Evolutionary conservation across 148 eudicot genomes (phyloP).

Genomic region (Camellia sinensis): DNA sequence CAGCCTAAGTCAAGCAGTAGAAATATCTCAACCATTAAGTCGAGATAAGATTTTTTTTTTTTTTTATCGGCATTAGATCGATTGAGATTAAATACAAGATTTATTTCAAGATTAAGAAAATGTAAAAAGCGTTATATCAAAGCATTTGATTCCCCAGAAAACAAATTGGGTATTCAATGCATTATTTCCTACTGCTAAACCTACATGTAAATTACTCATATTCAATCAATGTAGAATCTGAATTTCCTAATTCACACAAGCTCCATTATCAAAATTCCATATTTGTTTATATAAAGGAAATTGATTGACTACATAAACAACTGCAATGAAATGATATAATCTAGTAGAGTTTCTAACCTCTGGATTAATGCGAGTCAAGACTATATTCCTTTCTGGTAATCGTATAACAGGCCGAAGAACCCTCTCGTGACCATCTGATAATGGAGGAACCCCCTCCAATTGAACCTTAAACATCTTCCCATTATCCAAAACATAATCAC

Average conservation of each 20-base stretch:
- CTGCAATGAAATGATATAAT: not conserved
- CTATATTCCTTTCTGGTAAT: constrained; percentile 66
- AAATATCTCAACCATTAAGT: not conserved
- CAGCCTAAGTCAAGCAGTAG: not conserved
- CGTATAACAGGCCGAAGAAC: constrained; percentile 76
- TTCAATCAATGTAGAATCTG: not conserved
- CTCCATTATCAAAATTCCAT: not conserved
- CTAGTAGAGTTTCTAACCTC: constrained; percentile 53
- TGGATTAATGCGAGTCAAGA: constrained; percentile 92
- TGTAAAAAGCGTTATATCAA: not conserved
- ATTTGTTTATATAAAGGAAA: constrained; percentile 3
- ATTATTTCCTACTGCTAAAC: not conserved
- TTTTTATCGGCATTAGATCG: no score
- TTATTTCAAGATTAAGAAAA: not conserved
- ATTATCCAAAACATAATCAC: constrained; percentile 56
- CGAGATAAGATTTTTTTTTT: not conserved
- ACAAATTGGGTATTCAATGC: not conserved
- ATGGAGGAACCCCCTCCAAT: constrained; percentile 60
- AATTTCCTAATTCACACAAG: not conserved
- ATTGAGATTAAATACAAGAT: not conserved
- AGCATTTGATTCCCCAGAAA: not conserved
- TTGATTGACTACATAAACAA: not conserved
- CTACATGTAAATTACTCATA: not conserved
- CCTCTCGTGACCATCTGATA: constrained; percentile 46
- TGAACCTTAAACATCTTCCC: constrained; percentile 61